phyloP scores from a whole-genome alignment of 202 grass and related monocot genomes.

The Setaria viridis region DNA sequence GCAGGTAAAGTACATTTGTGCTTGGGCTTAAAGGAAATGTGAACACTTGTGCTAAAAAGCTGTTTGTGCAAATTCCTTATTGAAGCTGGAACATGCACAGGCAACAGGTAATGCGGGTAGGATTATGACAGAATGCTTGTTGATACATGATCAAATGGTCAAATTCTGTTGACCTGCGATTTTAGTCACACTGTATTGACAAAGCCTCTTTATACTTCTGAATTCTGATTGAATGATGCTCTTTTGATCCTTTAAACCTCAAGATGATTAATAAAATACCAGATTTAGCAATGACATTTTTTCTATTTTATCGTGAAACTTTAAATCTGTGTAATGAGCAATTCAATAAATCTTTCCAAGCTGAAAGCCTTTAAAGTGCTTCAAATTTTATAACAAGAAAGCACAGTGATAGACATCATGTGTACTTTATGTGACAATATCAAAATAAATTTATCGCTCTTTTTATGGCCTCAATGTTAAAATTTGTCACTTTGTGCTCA shows the following conservation, averaged over 20 bases:
- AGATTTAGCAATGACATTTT: background rate
- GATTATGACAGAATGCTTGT: slow-evolving; percentile 6
- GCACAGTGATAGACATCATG: background rate
- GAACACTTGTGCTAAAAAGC: background rate
- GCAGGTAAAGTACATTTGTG: slow-evolving; percentile 58
- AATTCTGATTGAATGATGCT: background rate
- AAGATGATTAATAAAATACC: background rate
- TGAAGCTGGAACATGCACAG: background rate
- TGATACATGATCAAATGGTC: background rate
- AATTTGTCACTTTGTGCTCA: background rate
- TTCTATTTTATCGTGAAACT: background rate
- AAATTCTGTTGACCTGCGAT: background rate
- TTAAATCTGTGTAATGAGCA: background rate
- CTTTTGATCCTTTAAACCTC: background rate
- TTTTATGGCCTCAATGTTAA: slow-evolving; percentile 2
- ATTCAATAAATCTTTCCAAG: background rate
- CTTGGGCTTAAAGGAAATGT: background rate
- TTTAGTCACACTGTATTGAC: background rate
- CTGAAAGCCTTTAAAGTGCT: background rate
- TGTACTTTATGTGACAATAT: background rate
- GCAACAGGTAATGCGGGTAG: background rate
- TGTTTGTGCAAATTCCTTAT: slow-evolving; percentile 53
- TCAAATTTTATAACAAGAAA: slow-evolving; percentile 8
- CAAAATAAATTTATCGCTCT: background rate
- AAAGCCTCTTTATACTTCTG: background rate